A percentile compares a stretch with the other conserved stretches of the same genome.
Conservation (phyloP, 1,284 basidiomycete species). For the Trichosporon ovoides region DNA sequence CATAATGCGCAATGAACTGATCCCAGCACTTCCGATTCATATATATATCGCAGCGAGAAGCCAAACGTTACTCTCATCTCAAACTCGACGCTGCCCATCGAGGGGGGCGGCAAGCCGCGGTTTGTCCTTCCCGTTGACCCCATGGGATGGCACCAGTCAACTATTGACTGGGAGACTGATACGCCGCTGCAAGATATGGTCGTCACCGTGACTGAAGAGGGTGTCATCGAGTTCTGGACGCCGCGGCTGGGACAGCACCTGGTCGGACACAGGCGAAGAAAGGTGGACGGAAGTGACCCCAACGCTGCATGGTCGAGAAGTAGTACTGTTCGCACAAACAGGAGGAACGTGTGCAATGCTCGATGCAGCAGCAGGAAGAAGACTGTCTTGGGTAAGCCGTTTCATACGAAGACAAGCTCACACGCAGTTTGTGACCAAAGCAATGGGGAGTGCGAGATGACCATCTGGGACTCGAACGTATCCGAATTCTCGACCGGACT, state of each 20-base stretch:
- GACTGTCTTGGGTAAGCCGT: constrained; percentile 60
- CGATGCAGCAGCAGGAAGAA: constrained; percentile 84
- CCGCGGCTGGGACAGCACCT: constrained; percentile 53
- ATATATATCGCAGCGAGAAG: constrained; percentile 21
- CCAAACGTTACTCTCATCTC: constrained; percentile 35
- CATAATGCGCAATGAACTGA: neutral
- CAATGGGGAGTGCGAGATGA: constrained; percentile 62
- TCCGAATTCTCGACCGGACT: constrained; percentile 88
- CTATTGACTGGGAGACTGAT: constrained; percentile 45
- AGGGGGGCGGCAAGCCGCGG: constrained; percentile 21
- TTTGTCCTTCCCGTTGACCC: constrained; percentile 69
- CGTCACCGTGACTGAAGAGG: constrained; percentile 65
- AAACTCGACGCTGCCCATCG: constrained; percentile 33
- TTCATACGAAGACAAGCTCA: neutral
- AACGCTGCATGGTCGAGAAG: constrained; percentile 50
- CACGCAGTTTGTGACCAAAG: constrained; percentile 38
- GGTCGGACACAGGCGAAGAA: constrained; percentile 8
- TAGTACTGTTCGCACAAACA: constrained; percentile 66
- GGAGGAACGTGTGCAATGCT: constrained; percentile 60
- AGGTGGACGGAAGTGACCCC: constrained; percentile 8
- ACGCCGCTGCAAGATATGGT: constrained; percentile 60
- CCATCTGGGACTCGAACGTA: constrained; percentile 89
- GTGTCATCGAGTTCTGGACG: constrained; percentile 76
- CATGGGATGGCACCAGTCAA: constrained; percentile 69
- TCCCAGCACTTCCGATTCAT: neutral